Base-by-base conservation (phyloP, 768 basidiomycete species). In the Macrolepiota fuliginosa region DNA sequence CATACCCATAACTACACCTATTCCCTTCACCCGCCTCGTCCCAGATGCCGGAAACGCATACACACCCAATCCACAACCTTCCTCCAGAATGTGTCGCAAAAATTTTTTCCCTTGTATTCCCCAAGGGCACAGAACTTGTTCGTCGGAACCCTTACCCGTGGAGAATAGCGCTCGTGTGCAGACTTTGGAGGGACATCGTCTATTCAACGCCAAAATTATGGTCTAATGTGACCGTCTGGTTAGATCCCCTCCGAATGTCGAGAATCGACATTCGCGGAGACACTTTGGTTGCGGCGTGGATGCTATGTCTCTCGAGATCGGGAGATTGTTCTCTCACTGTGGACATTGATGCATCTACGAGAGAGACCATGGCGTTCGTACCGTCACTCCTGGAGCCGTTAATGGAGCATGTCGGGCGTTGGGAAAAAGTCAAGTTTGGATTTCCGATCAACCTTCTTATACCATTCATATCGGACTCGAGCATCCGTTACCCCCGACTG, bases 141-240 rank as follows among this genome's bases (percentile, higher is more conserved):
- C 37, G 11, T 2, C 27, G 13, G 15, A 22, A 22, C 22, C n/a
- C 40, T 6, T 25, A 47, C 51, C 59, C 51, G 27, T 60, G 59
- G 59, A 35, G 13, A 2, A 40, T 60, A 17, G 40, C 52, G 1
- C 51, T 54, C 0, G 59, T 60, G n/a, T 60, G 59, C 59, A 53
- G 19, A 7, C 17, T 53, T 4, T 60, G 59, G 59, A 32, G 59
- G 36, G 59, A 54, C 32, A 19, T 25, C 13, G 45, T 46, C 6
- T 12, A 46, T 15, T 54, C 39, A 25, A 49, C 47, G 9, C 47
- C 47, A 25, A 40, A 32, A 10, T n/a, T 60, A 19, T 60, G 59
- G 59, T 35, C 59, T 12, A 9, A 12, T 22, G 19, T 60, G 3
- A 13, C 39, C 11, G 3, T 60, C 19, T 6, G 45, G 25, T 27